phyloP scores from a whole-genome alignment of 2,329 filamentous ascomycete species.

The Pestalotiopsis sp. region DNA sequence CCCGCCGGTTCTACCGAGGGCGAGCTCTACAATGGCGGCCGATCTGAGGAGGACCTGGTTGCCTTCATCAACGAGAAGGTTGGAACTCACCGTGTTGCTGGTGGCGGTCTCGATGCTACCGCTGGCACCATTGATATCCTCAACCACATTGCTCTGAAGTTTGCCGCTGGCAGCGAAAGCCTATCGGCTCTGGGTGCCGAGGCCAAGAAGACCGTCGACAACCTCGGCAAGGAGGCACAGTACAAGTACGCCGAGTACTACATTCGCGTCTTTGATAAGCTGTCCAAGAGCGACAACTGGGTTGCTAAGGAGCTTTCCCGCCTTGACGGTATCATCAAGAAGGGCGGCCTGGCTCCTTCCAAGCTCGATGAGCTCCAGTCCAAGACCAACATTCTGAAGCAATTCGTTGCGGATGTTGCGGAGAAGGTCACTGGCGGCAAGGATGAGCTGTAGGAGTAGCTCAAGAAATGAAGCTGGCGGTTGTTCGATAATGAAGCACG shows the following conservation, averaged over 20 bases:
- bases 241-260: slow-evolving; percentile 93
- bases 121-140: slow-evolving; percentile 84
- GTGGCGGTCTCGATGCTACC: slow-evolving; percentile 76
- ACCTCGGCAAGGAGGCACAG: slow-evolving; percentile 63
- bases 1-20: slow-evolving; percentile 77
- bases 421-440: slow-evolving; percentile 59
- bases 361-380: slow-evolving; percentile 88
- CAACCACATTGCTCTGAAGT: slow-evolving; percentile 76
- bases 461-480: not conserved
- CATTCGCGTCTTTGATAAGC: slow-evolving; percentile 85
- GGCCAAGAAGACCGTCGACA: slow-evolving; percentile 70
- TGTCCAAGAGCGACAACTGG: slow-evolving; percentile 76
- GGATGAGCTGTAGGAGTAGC: slow-evolving; percentile 66
- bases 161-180: slow-evolving; percentile 61
- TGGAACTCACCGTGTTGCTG: slow-evolving; percentile 81
- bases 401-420: slow-evolving; percentile 68
- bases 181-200: slow-evolving; percentile 70
- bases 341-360: slow-evolving; percentile 81
- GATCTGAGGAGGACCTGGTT: slow-evolving; percentile 76
- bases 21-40: slow-evolving; percentile 74
- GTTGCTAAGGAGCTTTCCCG: slow-evolving; percentile 84
- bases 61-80: slow-evolving; percentile 86
- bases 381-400: slow-evolving; percentile 86
- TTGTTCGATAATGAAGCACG: slow-evolving; percentile 6
- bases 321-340: slow-evolving; percentile 78